Evolutionary conservation across 495 filamentous ascomycete species (phyloP).

Genomic region (Aspergillus sclerotiicarbonarius): DNA sequence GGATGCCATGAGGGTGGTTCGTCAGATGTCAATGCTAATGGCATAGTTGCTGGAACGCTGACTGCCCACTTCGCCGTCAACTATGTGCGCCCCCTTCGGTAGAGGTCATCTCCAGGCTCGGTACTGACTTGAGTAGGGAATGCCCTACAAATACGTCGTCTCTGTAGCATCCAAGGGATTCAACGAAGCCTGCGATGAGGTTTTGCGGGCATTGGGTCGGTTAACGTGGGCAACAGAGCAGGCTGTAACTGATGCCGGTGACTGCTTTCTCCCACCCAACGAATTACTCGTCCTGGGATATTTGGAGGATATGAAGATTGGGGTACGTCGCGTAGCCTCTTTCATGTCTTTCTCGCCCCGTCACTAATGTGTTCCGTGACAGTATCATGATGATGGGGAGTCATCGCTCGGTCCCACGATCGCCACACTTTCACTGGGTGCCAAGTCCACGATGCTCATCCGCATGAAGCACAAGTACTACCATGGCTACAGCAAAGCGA

Average conservation of each 20-base stretch:
- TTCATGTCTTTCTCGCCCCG: constrained; percentile 16
- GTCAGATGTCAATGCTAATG: constrained; percentile 12
- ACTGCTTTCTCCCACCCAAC: constrained; percentile 48
- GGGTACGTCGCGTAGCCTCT: constrained; percentile 45
- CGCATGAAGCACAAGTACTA: constrained; percentile 62
- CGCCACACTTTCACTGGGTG: constrained; percentile 72
- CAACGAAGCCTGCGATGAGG: constrained; percentile 52
- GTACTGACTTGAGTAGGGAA: constrained; percentile 51
- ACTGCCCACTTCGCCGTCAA: constrained; percentile 71
- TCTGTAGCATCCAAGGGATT: constrained; percentile 63
- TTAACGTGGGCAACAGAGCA: constrained; percentile 63
- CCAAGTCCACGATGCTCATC: constrained; percentile 63
- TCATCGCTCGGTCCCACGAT: constrained; percentile 69
- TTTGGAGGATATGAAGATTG: constrained; percentile 65
- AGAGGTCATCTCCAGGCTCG: constrained; percentile 11
- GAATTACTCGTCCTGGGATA: constrained; percentile 77
- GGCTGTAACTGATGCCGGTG: constrained; percentile 29
- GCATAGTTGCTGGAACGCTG: constrained; percentile 42
- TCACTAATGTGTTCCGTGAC: constrained; percentile 11
- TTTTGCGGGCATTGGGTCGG: constrained; percentile 58
- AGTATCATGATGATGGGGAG: constrained; percentile 90
- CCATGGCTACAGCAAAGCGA: constrained; percentile 35
- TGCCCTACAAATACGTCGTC: constrained; percentile 80
- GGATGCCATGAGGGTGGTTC: neutral
- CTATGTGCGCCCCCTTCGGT: constrained; percentile 51